A percentile compares a stretch with the other conserved stretches of the same genome.
Evolutionary conservation across 2,329 filamentous ascomycete species (phyloP).

Genomic region (Beauveria varroae): DNA sequence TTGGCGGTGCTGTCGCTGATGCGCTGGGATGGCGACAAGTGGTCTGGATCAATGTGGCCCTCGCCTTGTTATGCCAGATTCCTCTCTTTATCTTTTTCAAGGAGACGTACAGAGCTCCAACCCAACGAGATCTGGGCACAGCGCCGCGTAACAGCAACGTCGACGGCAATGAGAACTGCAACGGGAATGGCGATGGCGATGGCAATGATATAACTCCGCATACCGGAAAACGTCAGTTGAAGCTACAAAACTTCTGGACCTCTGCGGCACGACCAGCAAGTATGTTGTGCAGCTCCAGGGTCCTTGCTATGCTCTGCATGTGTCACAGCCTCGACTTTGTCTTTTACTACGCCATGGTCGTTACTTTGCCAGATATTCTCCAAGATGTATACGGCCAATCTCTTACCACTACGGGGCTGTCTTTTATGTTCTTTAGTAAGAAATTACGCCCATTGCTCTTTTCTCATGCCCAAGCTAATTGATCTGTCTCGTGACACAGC

Average conservation of each 20-base stretch:
- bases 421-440: slow-evolving; percentile 27
- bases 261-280: slow-evolving; percentile 33
- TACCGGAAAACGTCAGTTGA: too few relatives aligned
- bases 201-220: neutral
- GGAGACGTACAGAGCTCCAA: slow-evolving; percentile 48
- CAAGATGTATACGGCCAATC: slow-evolving; percentile 38
- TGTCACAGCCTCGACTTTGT: slow-evolving; percentile 40
- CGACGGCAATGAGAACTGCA: neutral
- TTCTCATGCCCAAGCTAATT: neutral
- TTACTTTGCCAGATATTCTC: slow-evolving; percentile 42
- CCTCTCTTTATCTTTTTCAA: slow-evolving; percentile 43
- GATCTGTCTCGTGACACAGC: slow-evolving; percentile 23
- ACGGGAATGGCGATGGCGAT: neutral
- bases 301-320: slow-evolving; percentile 41
- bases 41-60: slow-evolving; percentile 40
- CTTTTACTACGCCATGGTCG: slow-evolving; percentile 44
- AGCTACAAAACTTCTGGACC: slow-evolving; percentile 17
- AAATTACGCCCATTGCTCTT: too few relatives aligned
- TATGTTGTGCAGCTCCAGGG: slow-evolving; percentile 39
- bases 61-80: slow-evolving; percentile 42
- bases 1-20: slow-evolving; percentile 47
- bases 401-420: slow-evolving; percentile 41
- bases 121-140: slow-evolving; percentile 35
- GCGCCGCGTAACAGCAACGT: too few relatives aligned
- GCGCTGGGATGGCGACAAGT: slow-evolving; percentile 46